phyloP scores from a whole-genome alignment of 2,329 filamentous ascomycete species.

The Hymenoscyphus infarciens region DNA sequence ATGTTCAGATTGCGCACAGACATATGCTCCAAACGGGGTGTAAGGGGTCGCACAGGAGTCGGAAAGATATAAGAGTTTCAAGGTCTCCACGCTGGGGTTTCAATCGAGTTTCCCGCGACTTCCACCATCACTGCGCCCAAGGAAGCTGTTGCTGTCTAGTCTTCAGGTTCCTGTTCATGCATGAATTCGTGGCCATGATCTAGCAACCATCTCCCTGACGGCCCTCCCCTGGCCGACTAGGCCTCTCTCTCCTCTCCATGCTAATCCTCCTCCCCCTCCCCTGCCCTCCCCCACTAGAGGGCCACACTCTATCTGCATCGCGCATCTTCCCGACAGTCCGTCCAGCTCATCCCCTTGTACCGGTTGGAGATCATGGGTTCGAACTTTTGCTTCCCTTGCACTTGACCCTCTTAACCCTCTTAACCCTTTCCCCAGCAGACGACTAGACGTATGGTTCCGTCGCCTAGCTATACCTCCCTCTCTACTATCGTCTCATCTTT shows the following conservation, averaged over 20 bases:
- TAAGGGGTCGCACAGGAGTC: constrained; percentile 32
- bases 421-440: constrained; percentile 21
- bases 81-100: constrained; percentile 30
- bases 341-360: constrained; percentile 32
- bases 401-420: constrained; percentile 21
- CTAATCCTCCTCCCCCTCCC: constrained; percentile 30
- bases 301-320: constrained; percentile 33
- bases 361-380: constrained; percentile 33
- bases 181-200: constrained; percentile 36
- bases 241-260: constrained; percentile 22
- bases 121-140: constrained; percentile 15
- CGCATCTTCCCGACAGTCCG: constrained; percentile 35
- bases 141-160: too few species aligned
- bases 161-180: constrained; percentile 35
- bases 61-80: constrained; percentile 36
- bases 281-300: constrained; percentile 29
- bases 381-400: constrained; percentile 31
- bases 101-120: constrained; percentile 29
- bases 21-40: constrained; percentile 32
- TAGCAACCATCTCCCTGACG: constrained; percentile 27
- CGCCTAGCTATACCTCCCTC: constrained; percentile 19
- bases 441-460: constrained; percentile 33
- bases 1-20: constrained; percentile 34
- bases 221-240: background rate
- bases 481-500: constrained; percentile 35